These are phyloP conservation scores for Syzygium syzygioides DNA, from an alignment of 441 rosid species.

Conservation along the genomic window DNA sequence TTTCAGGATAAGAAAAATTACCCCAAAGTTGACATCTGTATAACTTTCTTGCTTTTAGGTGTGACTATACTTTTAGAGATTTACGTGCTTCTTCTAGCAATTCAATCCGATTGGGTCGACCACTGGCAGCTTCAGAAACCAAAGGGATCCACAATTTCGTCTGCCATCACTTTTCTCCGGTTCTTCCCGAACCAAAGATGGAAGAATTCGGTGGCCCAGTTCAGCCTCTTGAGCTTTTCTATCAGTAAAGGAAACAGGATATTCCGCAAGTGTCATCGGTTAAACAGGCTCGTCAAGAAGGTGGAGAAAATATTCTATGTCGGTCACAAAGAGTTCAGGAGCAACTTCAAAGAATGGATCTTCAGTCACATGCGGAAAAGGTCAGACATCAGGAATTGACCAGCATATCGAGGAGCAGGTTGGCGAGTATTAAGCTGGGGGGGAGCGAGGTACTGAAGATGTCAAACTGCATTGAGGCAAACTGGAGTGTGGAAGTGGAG, in stretches of 20 bases:
- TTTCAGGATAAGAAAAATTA: background rate
- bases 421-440: background rate
- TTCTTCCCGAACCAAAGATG: background rate
- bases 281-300: background rate
- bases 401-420: background rate
- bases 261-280: background rate
- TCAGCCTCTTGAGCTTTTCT: background rate
- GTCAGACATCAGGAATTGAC: rapidly evolving
- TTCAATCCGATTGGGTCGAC: background rate
- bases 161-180: background rate
- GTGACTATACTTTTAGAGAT: background rate
- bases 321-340: background rate
- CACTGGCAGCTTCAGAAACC: background rate
- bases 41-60: no score
- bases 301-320: background rate
- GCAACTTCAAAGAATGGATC: background rate
- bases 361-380: background rate
- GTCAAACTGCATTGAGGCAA: rapidly evolving
- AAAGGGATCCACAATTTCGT: background rate
- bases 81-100: background rate
- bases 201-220: background rate
- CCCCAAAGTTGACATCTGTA: background rate
- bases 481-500: background rate
- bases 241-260: background rate
- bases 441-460: rapidly evolving